Evolutionary conservation across 1,284 basidiomycete species (phyloP).

Genomic region (Neonothopanus nambi): DNA sequence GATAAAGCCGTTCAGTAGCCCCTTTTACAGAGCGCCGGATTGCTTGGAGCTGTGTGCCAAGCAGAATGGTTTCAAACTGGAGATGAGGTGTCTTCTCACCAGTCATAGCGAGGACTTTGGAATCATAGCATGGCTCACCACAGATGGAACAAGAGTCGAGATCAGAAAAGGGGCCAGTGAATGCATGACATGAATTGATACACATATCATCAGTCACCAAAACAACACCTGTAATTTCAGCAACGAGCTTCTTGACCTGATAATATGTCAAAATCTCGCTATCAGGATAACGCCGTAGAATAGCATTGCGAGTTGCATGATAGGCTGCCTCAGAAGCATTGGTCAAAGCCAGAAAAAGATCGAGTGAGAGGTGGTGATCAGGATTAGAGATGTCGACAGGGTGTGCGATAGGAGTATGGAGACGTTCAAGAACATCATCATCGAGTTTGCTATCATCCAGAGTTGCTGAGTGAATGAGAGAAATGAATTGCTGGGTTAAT

Average conservation of each 20-base stretch:
- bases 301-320: constrained; percentile 14
- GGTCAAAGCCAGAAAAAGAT: constrained; percentile 25
- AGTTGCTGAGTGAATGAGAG: constrained; percentile 1
- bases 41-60: constrained; percentile 26
- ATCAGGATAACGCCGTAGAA: constrained; percentile 23
- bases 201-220: constrained; percentile 31
- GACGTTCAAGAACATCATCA: constrained; percentile 21
- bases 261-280: constrained; percentile 26
- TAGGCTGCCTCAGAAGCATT: constrained; percentile 25
- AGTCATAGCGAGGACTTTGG: not conserved
- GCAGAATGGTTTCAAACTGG: constrained; percentile 21
- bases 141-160: constrained; percentile 26
- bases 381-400: constrained; percentile 25
- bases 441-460: constrained; percentile 24
- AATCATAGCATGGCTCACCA: constrained; percentile 23
- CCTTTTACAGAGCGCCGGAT: constrained; percentile 17
- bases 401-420: constrained; percentile 27
- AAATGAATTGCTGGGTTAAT: not conserved
- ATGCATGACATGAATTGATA: constrained; percentile 28
- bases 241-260: constrained; percentile 23
- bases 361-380: constrained; percentile 25
- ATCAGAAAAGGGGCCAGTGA: constrained; percentile 24
- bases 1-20: constrained; percentile 24
- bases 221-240: constrained; percentile 27
- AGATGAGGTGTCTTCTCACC: constrained; percentile 8